A percentile compares a stretch with the other conserved stretches of the same genome.
Evolutionary conservation across 2,329 filamentous ascomycete genomes (phyloP).

Genomic region (Aureobasidium sp.): DNA sequence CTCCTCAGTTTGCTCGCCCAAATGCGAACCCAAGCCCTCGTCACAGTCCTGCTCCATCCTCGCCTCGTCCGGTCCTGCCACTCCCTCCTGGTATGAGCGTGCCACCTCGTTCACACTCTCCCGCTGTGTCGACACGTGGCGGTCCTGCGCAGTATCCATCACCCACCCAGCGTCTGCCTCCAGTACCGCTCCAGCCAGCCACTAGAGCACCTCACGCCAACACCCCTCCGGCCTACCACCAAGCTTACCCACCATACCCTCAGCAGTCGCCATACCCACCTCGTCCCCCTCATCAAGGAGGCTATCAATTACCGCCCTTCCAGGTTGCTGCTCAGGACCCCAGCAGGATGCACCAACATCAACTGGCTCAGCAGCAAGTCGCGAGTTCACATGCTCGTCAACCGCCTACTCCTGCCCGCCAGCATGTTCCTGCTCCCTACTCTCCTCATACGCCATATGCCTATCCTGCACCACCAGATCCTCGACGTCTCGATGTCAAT

Average conservation of each 20-base stretch:
- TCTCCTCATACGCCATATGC: conserved; percentile 17
- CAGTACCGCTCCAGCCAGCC: conserved; percentile 18
- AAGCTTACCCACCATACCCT: conserved; percentile 22
- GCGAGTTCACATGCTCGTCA: conserved; percentile 19
- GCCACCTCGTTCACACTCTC: conserved; percentile 18
- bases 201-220: conserved; percentile 24
- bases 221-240: conserved; percentile 25
- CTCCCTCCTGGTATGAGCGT: conserved; percentile 30
- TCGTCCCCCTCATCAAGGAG: conserved; percentile 33
- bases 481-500: not conserved
- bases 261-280: not conserved
- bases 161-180: conserved; percentile 21
- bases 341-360: conserved; percentile 26
- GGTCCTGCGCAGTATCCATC: conserved; percentile 26
- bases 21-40: conserved; percentile 17
- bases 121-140: conserved; percentile 16
- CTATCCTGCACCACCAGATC: conserved; percentile 23
- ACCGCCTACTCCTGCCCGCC: conserved; percentile 10
- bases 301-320: conserved; percentile 41
- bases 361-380: conserved; percentile 14
- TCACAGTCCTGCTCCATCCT: conserved; percentile 28
- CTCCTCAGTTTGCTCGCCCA: conserved; percentile 22
- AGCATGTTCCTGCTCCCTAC: conserved; percentile 1
- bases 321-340: conserved; percentile 39
- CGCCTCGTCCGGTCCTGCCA: conserved; percentile 30